These are phyloP conservation scores for Rhizopogon salebrosus DNA, from an alignment of 768 basidiomycete genomes.

Conservation along the genomic window DNA sequence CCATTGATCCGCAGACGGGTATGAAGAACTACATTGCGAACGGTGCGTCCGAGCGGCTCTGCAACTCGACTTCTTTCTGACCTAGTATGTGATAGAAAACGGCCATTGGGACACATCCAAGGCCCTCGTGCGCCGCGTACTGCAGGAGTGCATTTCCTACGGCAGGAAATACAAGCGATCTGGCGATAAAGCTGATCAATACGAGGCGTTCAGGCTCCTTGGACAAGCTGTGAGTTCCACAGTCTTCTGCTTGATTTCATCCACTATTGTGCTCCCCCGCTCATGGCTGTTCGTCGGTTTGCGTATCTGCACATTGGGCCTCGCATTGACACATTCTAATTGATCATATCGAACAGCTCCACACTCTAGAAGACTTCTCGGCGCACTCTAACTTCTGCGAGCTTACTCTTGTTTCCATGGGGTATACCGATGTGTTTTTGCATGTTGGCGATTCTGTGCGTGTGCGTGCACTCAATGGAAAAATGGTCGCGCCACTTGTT, in stretches of 20 bases:
- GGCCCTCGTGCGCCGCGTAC: conserved; percentile 64
- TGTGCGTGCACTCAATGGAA: conserved; percentile 69
- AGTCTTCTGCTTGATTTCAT: neutral
- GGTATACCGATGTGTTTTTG: conserved; percentile 70
- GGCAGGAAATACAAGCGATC: conserved; percentile 60
- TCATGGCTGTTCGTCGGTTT: neutral
- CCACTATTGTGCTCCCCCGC: too few relatives aligned
- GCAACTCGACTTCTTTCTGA: neutral
- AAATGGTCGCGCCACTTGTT: conserved; percentile 74
- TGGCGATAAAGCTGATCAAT: conserved; percentile 61
- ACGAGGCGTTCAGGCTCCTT: conserved; percentile 76
- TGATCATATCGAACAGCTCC: conserved; percentile 40
- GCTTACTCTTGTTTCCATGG: conserved; percentile 68
- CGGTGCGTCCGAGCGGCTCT: conserved; percentile 30
- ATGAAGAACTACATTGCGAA: conserved; percentile 98
- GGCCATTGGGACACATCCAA: conserved; percentile 89
- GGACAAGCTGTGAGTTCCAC: conserved; percentile 54
- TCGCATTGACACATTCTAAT: neutral
- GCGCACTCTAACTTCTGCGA: conserved; percentile 93
- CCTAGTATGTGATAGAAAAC: conserved; percentile 35
- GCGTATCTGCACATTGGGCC: neutral
- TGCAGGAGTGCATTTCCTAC: conserved; percentile 74
- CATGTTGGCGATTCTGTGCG: conserved; percentile 83
- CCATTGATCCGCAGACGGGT: conserved; percentile 78
- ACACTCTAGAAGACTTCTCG: conserved; percentile 82